Conservation (phyloP, 441 rosid species). For the Gossypium schwendimanii region DNA sequence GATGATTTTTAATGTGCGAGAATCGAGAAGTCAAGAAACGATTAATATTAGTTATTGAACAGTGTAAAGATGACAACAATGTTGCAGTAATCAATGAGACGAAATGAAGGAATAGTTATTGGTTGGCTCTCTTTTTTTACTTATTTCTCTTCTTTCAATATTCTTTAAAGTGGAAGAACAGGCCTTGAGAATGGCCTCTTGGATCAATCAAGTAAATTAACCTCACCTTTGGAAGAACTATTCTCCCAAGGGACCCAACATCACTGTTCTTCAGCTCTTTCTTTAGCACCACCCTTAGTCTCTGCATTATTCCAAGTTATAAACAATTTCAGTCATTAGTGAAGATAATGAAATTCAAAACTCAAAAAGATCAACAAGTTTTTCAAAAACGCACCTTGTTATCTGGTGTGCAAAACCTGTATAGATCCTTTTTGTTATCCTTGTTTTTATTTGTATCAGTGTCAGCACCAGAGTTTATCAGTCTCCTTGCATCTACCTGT, state of each 20-base stretch:
- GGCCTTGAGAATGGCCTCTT: neutral
- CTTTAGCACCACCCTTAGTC: slow-evolving; percentile 40
- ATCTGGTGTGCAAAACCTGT: slow-evolving; percentile 32
- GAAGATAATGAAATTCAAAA: neutral
- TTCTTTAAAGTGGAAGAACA: neutral
- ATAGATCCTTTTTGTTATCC: slow-evolving; percentile 21
- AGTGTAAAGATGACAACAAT: slow-evolving; percentile 18
- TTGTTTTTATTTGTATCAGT: neutral
- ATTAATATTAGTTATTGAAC: slow-evolving; percentile 17
- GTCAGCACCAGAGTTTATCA: slow-evolving; percentile 11
- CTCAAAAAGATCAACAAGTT: neutral
- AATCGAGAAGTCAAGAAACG: slow-evolving; percentile 21
- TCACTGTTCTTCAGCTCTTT: slow-evolving; percentile 62
- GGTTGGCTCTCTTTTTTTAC: slow-evolving; percentile 17
- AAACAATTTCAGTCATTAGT: neutral
- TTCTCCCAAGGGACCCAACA: slow-evolving; percentile 63
- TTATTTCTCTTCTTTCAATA: slow-evolving; percentile 16
- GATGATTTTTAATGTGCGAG: slow-evolving; percentile 2
- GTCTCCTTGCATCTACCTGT: slow-evolving; percentile 27
- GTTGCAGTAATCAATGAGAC: slow-evolving; percentile 21
- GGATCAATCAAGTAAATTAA: slow-evolving; percentile 9
- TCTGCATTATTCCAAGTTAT: slow-evolving; percentile 32
- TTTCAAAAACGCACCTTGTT: slow-evolving; percentile 34
- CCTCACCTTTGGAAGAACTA: slow-evolving; percentile 68
- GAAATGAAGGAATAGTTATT: slow-evolving; percentile 17